Conservation (phyloP, 495 filamentous ascomycete genomes). For the Penicillium simplicissimum region DNA sequence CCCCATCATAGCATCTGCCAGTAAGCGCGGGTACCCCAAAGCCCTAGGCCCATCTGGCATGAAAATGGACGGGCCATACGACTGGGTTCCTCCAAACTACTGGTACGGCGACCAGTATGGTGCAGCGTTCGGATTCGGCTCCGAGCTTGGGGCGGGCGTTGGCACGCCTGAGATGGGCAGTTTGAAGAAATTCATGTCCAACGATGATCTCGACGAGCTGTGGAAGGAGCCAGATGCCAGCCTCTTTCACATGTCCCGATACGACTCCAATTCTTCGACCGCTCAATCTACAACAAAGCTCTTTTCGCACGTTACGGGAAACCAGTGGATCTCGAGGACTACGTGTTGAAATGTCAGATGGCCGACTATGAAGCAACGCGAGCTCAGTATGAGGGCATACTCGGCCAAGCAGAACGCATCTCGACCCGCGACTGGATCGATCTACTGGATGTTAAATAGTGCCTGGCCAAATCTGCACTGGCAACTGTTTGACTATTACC, state of each 20-base stretch:
- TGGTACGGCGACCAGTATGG: slow-evolving; percentile 57
- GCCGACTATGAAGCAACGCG: slow-evolving; percentile 65
- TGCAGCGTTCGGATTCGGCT: slow-evolving; percentile 63
- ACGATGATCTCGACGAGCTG: slow-evolving; percentile 50
- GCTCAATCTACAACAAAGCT: slow-evolving; percentile 57
- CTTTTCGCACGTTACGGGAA: slow-evolving; percentile 55
- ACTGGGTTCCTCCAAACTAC: slow-evolving; percentile 67
- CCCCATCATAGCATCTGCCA: slow-evolving; percentile 59
- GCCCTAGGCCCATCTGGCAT: slow-evolving; percentile 57
- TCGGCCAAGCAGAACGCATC: slow-evolving; percentile 50
- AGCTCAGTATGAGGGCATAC: slow-evolving; percentile 60
- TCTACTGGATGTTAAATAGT: slow-evolving; percentile 72
- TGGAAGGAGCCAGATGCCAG: slow-evolving; percentile 56
- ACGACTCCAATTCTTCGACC: slow-evolving; percentile 54
- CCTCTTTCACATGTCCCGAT: slow-evolving; percentile 61
- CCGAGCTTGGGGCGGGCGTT: slow-evolving; percentile 60
- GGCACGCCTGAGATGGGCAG: slow-evolving; percentile 60
- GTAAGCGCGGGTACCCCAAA: slow-evolving; percentile 53
- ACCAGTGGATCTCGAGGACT: slow-evolving; percentile 54
- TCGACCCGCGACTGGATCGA: slow-evolving; percentile 57
- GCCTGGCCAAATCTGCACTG: slow-evolving; percentile 68
- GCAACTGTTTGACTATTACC: slow-evolving; percentile 66
- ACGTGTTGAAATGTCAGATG: slow-evolving; percentile 55
- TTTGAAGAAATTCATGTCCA: slow-evolving; percentile 54
- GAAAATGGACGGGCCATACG: slow-evolving; percentile 70